Percentiles rank a stretch among this genome's conserved stretches.
Evolutionary conservation across 495 filamentous ascomycete species (phyloP).

Genomic region (Xylaria telfairii): DNA sequence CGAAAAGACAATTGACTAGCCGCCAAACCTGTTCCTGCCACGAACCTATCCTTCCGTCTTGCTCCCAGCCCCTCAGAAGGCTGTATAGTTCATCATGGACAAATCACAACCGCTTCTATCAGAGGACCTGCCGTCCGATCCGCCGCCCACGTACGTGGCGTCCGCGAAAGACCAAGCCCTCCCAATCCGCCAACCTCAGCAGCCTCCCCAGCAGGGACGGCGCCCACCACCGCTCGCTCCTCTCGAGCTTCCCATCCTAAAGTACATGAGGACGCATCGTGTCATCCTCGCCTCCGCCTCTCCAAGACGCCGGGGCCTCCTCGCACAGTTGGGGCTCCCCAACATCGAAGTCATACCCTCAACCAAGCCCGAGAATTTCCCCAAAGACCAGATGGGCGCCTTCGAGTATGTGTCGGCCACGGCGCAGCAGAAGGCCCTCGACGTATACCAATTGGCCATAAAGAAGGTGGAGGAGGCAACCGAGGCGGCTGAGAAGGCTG

Average conservation of each 20-base stretch:
- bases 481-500: conserved; percentile 28
- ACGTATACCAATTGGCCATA: conserved; percentile 68
- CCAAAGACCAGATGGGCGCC: conserved; percentile 73
- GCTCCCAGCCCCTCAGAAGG: background rate
- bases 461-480: conserved; percentile 1
- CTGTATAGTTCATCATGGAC: conserved; percentile 32
- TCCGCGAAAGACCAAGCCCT: conserved; percentile 48
- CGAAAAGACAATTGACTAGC: background rate
- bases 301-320: conserved; percentile 80
- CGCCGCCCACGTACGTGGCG: conserved; percentile 52
- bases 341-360: conserved; percentile 84
- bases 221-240: conserved; percentile 69
- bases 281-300: conserved; percentile 89
- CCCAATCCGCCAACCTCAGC: conserved; percentile 34
- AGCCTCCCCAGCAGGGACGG: conserved; percentile 38
- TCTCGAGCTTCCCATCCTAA: conserved; percentile 78
- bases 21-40: background rate
- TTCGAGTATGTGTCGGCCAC: conserved; percentile 92
- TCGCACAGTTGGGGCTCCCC: conserved; percentile 74
- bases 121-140: conserved; percentile 44
- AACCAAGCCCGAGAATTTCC: conserved; percentile 77
- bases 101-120: conserved; percentile 32
- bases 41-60: background rate
- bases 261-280: conserved; percentile 70
- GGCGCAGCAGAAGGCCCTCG: conserved; percentile 77